These are phyloP conservation scores for Beauveria sp. DNA, from an alignment of 2,329 filamentous ascomycete species.

Conservation along the genomic window DNA sequence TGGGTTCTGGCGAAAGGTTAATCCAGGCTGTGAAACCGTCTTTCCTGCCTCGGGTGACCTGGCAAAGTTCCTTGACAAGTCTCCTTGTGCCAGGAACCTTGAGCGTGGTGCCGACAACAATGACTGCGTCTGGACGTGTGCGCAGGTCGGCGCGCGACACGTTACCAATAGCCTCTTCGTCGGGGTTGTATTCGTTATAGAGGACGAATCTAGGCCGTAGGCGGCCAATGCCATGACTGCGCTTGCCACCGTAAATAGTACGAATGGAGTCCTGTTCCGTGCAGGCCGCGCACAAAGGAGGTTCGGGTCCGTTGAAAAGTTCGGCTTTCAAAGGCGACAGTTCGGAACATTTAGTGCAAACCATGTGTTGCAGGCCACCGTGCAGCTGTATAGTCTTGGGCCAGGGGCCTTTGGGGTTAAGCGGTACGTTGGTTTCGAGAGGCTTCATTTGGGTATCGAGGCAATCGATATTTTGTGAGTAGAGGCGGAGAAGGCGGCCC, in stretches of 20 bases:
- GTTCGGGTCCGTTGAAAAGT: constrained; percentile 75
- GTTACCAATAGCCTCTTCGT: constrained; percentile 90
- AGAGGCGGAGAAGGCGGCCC: constrained; percentile 78
- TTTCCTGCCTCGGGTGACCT: constrained; percentile 70
- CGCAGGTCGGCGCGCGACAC: constrained; percentile 82
- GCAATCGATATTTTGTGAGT: constrained; percentile 95
- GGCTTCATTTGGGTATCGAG: constrained; percentile 81
- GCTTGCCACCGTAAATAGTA: constrained; percentile 68
- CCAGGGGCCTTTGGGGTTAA: constrained; percentile 82
- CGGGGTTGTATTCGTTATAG: constrained; percentile 95
- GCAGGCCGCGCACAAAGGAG: constrained; percentile 73
- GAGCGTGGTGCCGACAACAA: constrained; percentile 91
- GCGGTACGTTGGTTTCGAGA: constrained; percentile 70
- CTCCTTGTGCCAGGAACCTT: constrained; percentile 90
- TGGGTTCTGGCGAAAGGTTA: constrained; percentile 79
- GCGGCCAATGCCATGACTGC: constrained; percentile 87
- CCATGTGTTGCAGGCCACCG: constrained; percentile 90
- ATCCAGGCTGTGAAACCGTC: constrained; percentile 92
- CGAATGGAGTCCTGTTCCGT: constrained; percentile 68
- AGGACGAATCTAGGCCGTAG: constrained; percentile 88
- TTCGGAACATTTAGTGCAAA: constrained; percentile 84
- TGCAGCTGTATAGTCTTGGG: constrained; percentile 89
- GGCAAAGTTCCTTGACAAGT: constrained; percentile 85
- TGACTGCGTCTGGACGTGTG: constrained; percentile 77
- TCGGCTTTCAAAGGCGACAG: constrained; percentile 68